These are phyloP conservation scores for Gaertneriomyces sp. DNA, from an alignment of 192 early-diverging fungal species.

Conservation along the genomic window DNA sequence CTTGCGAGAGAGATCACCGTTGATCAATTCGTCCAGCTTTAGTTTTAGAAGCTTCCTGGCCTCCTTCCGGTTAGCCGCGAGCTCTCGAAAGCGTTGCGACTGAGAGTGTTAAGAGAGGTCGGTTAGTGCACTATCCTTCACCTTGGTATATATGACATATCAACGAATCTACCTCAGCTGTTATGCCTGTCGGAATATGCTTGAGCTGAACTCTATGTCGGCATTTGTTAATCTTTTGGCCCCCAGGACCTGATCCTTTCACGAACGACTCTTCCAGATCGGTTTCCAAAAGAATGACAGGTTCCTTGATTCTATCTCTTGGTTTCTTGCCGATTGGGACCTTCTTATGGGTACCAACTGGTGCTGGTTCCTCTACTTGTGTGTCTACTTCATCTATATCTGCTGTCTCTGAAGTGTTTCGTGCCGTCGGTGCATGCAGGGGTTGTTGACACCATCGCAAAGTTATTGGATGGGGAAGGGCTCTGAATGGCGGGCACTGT, in stretches of 20 bases:
- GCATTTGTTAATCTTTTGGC: slow-evolving; percentile 49
- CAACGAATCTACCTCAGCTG: slow-evolving; percentile 18
- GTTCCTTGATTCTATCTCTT: background rate
- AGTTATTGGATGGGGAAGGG: no score
- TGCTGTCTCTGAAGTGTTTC: no score
- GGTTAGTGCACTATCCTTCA: background rate
- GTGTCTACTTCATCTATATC: no score
- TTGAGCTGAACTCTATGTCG: slow-evolving; percentile 37
- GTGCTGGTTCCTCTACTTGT: no score
- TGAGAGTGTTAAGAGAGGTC: background rate
- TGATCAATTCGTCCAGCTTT: slow-evolving; percentile 39
- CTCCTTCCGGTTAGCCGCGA: slow-evolving; percentile 38
- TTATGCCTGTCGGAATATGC: slow-evolving; percentile 41
- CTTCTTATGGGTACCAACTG: no score
- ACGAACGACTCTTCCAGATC: slow-evolving; percentile 46
- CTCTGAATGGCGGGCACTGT: no score
- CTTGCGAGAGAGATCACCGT: slow-evolving; percentile 32
- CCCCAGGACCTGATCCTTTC: slow-evolving; percentile 44
- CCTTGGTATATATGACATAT: background rate
- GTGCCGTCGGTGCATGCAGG: no score
- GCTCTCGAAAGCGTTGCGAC: slow-evolving; percentile 44
- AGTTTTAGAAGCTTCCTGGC: slow-evolving; percentile 43
- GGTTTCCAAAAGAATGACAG: slow-evolving; percentile 32
- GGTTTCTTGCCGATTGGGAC: background rate
- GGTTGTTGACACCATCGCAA: no score